A percentile compares a stretch with the other conserved stretches of the same genome.
Evolutionary conservation across 1,139 yeast species (phyloP).

Genomic region (Schwanniomyces etchellsii): DNA sequence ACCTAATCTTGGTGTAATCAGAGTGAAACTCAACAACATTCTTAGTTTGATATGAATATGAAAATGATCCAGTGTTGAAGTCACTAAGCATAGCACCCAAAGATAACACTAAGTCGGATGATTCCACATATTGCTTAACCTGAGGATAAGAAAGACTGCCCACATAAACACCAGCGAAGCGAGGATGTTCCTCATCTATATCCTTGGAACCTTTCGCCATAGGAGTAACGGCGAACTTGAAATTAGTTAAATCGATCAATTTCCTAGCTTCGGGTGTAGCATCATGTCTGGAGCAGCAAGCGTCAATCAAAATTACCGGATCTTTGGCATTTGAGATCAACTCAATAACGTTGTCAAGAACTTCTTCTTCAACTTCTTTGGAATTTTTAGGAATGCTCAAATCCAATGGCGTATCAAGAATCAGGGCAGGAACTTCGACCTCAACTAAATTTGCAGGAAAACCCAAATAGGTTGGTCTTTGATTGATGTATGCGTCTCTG

Average conservation of each 20-base stretch:
- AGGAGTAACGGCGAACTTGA: constrained; percentile 26
- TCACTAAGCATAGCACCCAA: constrained; percentile 34
- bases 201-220: constrained; percentile 29
- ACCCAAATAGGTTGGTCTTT: constrained; percentile 34
- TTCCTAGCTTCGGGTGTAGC: constrained; percentile 24
- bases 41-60: constrained; percentile 30
- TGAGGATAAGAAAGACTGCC: constrained; percentile 28
- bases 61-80: constrained; percentile 37
- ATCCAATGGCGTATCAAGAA: constrained; percentile 28
- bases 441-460: constrained; percentile 36
- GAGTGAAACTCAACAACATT: constrained; percentile 38
- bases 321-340: constrained; percentile 22
- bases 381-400: constrained; percentile 24
- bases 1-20: constrained; percentile 29
- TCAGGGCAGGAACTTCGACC: constrained; percentile 22
- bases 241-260: constrained; percentile 26
- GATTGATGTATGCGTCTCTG: constrained; percentile 30
- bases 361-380: constrained; percentile 26
- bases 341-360: constrained; percentile 21
- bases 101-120: constrained; percentile 26
- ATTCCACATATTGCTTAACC: constrained; percentile 25
- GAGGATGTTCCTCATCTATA: constrained; percentile 22
- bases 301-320: constrained; percentile 32
- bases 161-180: constrained; percentile 27
- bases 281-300: constrained; percentile 31